Conservation (phyloP, 768 basidiomycete genomes). For the Phanerodontia chrysosporium region DNA sequence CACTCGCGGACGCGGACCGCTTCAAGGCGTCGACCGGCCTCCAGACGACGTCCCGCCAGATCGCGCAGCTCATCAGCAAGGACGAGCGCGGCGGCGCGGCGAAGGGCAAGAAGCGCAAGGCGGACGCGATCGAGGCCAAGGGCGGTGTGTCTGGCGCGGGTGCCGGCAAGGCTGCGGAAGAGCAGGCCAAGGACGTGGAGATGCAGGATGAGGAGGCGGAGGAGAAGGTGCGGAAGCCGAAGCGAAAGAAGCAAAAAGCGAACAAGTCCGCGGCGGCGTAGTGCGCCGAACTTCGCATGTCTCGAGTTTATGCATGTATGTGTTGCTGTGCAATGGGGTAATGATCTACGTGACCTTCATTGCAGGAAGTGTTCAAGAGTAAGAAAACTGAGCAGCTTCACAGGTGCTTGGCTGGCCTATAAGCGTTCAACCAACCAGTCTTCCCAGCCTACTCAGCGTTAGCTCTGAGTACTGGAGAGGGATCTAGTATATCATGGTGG, state of each 20-base stretch:
- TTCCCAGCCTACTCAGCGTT: too few species aligned
- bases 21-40: conserved; percentile 63
- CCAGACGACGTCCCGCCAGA: conserved; percentile 60
- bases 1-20: conserved; percentile 47
- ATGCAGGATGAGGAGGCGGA: not conserved
- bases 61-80: conserved; percentile 31
- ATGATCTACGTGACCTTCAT: too few species aligned
- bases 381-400: too few species aligned
- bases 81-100: conserved; percentile 22
- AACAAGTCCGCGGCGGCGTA: not conserved
- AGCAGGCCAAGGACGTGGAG: conserved; percentile 28
- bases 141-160: conserved; percentile 25
- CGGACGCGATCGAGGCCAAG: conserved; percentile 13
- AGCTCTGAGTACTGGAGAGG: too few species aligned
- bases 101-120: conserved; percentile 25
- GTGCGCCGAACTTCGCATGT: not conserved
- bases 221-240: not conserved
- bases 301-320: too few species aligned
- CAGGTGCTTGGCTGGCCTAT: too few species aligned
- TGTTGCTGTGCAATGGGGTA: too few species aligned
- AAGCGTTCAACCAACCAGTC: too few species aligned
- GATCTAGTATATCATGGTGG: too few species aligned
- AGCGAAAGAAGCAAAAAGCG: conserved; percentile 1
- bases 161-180: conserved; percentile 37
- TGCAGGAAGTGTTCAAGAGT: too few species aligned